phyloP scores from a whole-genome alignment of 371 early-diverging fungal species.

The Mucor circinelloides region DNA sequence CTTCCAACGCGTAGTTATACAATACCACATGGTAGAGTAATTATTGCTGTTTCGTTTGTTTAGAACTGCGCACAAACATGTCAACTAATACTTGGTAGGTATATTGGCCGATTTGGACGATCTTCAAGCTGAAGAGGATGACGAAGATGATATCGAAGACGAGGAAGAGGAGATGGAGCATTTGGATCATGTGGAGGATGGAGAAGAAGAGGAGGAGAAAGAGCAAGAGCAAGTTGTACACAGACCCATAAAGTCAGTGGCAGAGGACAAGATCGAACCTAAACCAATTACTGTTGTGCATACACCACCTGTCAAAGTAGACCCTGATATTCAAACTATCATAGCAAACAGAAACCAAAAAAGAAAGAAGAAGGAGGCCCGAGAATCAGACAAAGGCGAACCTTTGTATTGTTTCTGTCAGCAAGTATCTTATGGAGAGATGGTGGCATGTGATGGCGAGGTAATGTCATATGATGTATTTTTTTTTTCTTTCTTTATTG shows the following conservation, averaged over 20 bases:
- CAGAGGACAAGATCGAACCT: constrained; percentile 7
- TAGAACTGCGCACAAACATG: not conserved
- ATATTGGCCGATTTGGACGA: not conserved
- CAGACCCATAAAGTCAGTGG: constrained; percentile 18
- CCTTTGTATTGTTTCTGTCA: constrained; percentile 93
- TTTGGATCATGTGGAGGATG: constrained; percentile 9
- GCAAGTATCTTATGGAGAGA: constrained; percentile 96
- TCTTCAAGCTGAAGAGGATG: not conserved
- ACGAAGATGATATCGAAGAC: not conserved
- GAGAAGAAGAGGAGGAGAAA: constrained; percentile 29
- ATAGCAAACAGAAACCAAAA: constrained; percentile 34
- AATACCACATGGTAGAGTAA: constrained; percentile 22
- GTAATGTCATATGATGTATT: constrained; percentile 37
- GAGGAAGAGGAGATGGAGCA: not conserved
- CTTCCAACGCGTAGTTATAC: constrained; percentile 19
- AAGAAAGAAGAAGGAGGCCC: constrained; percentile 37
- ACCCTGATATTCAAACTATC: constrained; percentile 19
- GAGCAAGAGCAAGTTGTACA: constrained; percentile 18
- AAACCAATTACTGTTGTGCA: constrained; percentile 4
- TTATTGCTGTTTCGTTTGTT: constrained; percentile 7
- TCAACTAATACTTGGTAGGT: not conserved
- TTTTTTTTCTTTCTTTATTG: not conserved
- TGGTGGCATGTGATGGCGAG: constrained; percentile 96
- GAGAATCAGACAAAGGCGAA: constrained; percentile 62
- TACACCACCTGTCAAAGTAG: not conserved